Conservation (phyloP, 192 early-diverging fungal genomes). For the Backusella liffmaniae region DNA sequence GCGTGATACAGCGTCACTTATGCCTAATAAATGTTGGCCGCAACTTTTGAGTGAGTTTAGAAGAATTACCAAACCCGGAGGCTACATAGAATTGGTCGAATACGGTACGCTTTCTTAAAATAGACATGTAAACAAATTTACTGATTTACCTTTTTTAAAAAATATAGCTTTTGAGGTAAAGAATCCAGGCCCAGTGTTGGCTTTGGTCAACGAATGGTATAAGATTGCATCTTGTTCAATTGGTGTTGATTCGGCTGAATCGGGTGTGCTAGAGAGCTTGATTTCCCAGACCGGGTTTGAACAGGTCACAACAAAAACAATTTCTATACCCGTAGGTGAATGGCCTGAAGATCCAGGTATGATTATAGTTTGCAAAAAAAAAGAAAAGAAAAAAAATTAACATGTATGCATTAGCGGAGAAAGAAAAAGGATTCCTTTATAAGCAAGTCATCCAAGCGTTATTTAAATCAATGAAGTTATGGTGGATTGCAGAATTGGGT, state of each 20-base stretch:
- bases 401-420: constrained; percentile 14
- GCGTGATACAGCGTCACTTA: constrained; percentile 13
- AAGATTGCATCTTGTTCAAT: background rate
- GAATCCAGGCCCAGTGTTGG: constrained; percentile 30
- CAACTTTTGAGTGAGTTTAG: constrained; percentile 30
- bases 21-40: constrained; percentile 24
- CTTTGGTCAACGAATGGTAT: constrained; percentile 29
- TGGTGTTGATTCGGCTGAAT: background rate
- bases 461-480: constrained; percentile 33
- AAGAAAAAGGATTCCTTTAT: constrained; percentile 35
- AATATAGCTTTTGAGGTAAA: background rate
- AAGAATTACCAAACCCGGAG: constrained; percentile 50
- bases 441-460: constrained; percentile 27
- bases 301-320: background rate
- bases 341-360: constrained; percentile 34
- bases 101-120: constrained; percentile 8
- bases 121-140: background rate
- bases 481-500: constrained; percentile 29
- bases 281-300: constrained; percentile 17
- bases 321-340: constrained; percentile 36
- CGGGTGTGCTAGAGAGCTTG: background rate
- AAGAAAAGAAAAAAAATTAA: background rate
- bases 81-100: constrained; percentile 48
- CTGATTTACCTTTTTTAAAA: background rate
- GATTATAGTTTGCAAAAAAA: background rate